Evolutionary conservation across 352 stramenopile genomes (phyloP).

Genomic region (Globisporangium paroecandrum): DNA sequence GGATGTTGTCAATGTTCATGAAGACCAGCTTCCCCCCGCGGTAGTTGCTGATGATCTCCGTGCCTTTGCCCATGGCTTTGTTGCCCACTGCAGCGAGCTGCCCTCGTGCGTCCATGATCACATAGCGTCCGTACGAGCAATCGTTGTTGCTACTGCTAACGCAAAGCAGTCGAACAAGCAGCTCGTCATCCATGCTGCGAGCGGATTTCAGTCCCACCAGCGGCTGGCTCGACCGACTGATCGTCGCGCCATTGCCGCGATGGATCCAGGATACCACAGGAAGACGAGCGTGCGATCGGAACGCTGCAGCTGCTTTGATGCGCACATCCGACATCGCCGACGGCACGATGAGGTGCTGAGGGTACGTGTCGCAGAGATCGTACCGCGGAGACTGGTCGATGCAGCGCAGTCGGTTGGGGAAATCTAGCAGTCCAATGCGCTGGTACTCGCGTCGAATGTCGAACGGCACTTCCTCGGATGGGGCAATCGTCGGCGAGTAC

Average conservation of each 20-base stretch:
- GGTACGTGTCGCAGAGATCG: constrained; percentile 93
- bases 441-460: constrained; percentile 78
- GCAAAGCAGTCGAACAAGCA: constrained; percentile 65
- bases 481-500: constrained; percentile 63
- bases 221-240: constrained; percentile 76
- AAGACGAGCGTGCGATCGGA: constrained; percentile 65
- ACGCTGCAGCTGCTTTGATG: constrained; percentile 70
- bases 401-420: constrained; percentile 59
- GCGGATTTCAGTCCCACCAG: constrained; percentile 78
- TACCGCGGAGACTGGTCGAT: constrained; percentile 79
- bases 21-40: constrained; percentile 92
- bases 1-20: constrained; percentile 99
- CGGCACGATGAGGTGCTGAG: constrained; percentile 91
- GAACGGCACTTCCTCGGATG: constrained; percentile 75
- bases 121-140: constrained; percentile 41
- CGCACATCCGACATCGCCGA: constrained; percentile 87
- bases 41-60: constrained; percentile 96
- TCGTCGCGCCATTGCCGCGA: constrained; percentile 68
- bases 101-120: constrained; percentile 83
- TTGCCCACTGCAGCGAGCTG: constrained; percentile 85
- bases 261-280: constrained; percentile 80
- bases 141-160: constrained; percentile 49
- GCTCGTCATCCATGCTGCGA: constrained; percentile 71
- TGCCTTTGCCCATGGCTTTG: constrained; percentile 93
- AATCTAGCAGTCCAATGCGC: constrained; percentile 70